phyloP scores from a whole-genome alignment of 73 alveolate genomes.

The Durusdinium trenchii region DNA sequence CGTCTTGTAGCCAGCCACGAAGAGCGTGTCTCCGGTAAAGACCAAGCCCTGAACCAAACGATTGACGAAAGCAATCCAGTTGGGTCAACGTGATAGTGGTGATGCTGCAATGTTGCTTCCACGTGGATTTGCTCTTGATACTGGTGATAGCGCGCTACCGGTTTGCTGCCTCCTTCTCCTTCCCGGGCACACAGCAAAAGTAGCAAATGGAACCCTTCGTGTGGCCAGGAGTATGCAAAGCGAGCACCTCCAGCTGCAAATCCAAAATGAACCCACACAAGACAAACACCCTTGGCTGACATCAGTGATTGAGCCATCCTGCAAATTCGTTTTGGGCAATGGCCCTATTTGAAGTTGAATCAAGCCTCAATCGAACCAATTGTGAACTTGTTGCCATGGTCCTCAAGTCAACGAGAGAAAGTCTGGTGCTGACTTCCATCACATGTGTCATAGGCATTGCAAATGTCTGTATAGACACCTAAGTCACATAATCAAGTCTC shows the following conservation, averaged over 20 bases:
- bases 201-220: constrained; percentile 88
- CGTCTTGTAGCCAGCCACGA: constrained; percentile 67
- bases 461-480: not conserved
- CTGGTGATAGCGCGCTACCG: not conserved
- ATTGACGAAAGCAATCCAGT: not conserved
- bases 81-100: not conserved
- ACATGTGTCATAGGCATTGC: no score
- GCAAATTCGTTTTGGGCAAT: not conserved
- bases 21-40: constrained; percentile 89
- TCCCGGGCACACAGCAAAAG: constrained; percentile 18
- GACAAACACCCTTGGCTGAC: no score
- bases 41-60: constrained; percentile 52
- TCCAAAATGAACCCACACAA: not conserved
- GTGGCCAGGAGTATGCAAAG: constrained; percentile 94
- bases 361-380: constrained; percentile 64
- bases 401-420: not conserved
- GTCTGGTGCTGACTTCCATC: not conserved
- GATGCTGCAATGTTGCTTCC: not conserved
- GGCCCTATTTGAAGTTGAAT: not conserved
- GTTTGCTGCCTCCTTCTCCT: constrained; percentile 17
- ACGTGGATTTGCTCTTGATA: no score
- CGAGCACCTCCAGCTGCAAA: not conserved
- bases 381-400: constrained; percentile 55
- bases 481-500: not conserved
- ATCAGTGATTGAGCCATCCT: not conserved